These are phyloP conservation scores for Thecaphora thlaspeos DNA, from an alignment of 1,284 basidiomycete species.

Conservation along the genomic window DNA sequence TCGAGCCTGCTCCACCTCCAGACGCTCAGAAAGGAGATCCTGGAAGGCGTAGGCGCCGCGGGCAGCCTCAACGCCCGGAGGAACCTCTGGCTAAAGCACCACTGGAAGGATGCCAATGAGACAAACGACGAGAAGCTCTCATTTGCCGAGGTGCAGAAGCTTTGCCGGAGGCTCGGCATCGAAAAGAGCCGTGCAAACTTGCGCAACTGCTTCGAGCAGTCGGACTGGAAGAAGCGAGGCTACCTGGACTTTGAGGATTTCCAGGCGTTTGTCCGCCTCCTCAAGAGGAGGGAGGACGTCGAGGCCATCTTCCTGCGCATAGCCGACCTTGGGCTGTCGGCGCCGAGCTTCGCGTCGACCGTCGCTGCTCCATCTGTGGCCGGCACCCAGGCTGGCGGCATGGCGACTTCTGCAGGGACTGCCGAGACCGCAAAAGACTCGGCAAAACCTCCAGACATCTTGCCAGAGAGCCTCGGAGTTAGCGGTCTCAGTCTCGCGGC, in stretches of 20 bases:
- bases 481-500: background rate
- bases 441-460: background rate
- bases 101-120: conserved; percentile 73
- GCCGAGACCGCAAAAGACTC: too few relatives aligned
- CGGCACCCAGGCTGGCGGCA: too few relatives aligned
- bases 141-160: conserved; percentile 71
- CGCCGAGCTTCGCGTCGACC: conserved; percentile 7
- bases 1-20: conserved; percentile 60
- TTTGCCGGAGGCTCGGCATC: conserved; percentile 76
- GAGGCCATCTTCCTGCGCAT: conserved; percentile 60
- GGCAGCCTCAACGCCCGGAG: conserved; percentile 65
- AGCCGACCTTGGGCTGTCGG: conserved; percentile 17
- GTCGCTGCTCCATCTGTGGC: too few relatives aligned
- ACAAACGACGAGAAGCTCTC: conserved; percentile 68
- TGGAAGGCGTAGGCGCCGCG: conserved; percentile 41
- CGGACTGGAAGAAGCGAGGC: conserved; percentile 68
- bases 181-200: conserved; percentile 69
- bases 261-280: conserved; percentile 76
- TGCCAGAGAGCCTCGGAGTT: background rate
- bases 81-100: conserved; percentile 75
- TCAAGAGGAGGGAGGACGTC: conserved; percentile 80
- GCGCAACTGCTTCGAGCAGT: conserved; percentile 70
- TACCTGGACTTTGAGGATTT: conserved; percentile 82
- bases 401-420: too few relatives aligned
- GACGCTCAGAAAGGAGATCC: conserved; percentile 40